Evolutionary conservation across 345 rosid genomes (phyloP).

Genomic region (Boechera stricta): DNA sequence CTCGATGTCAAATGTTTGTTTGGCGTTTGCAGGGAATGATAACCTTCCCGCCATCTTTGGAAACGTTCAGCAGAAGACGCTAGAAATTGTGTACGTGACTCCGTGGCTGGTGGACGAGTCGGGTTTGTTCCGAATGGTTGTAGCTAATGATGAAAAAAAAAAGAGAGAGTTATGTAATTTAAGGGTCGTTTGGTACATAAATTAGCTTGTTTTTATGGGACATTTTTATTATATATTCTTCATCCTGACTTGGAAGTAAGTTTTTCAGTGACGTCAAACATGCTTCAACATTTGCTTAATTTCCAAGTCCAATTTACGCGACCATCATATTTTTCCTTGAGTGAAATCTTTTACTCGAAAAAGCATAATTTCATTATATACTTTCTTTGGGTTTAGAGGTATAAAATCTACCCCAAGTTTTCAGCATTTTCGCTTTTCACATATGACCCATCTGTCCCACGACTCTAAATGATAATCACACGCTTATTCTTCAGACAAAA

Average conservation of each 20-base stretch:
- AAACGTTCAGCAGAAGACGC: conserved; percentile 66
- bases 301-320: neutral
- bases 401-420: neutral
- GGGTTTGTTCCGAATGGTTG: conserved; percentile 74
- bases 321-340: neutral
- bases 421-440: conserved; percentile 23
- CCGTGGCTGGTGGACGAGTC: conserved; percentile 46
- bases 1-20: conserved; percentile 54
- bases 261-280: conserved; percentile 20
- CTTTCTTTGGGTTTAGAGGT: neutral
- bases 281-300: conserved; percentile 22
- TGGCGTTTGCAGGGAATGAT: conserved; percentile 66
- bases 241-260: conserved; percentile 17
- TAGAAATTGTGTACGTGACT: conserved; percentile 69
- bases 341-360: neutral
- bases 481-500: conserved; percentile 18
- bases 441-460: neutral
- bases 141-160: conserved; percentile 9
- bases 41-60: conserved; percentile 56
- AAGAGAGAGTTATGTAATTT: neutral
- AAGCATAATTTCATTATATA: neutral
- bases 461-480: neutral
- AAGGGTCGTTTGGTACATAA: neutral
- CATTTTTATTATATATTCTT: neutral
- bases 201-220: neutral